Evolutionary conservation across 768 basidiomycete species (phyloP), one percentile per base, ranked within the genome.

Genomic region (Tulasnella sp.): DNA sequence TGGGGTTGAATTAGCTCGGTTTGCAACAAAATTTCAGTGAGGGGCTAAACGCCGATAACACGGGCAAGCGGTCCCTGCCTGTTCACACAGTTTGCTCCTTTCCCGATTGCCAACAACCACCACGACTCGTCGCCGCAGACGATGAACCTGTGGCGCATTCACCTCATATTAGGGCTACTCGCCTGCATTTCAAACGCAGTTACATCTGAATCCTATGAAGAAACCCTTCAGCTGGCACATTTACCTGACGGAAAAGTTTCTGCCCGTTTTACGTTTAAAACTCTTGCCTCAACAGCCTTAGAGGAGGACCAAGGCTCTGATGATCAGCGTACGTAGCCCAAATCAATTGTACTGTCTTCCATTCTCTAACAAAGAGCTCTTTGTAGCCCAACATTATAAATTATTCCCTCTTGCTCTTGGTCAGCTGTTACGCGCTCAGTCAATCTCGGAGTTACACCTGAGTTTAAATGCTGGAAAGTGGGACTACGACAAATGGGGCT

Each of bases 401-500:
- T 84, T 98, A 19, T 95, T 98, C 81, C 96, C 97, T 0, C 89
- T 97, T 21, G 88, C 93, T 2, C 87, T 99, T 24, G 93, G 96
- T 4, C 93, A 97, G 83, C 92, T 98, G 48, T 87, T 98, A 27
- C 91, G 92, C 78, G 90, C 93, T 84, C 94, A 97, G 84, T 91
- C 92, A 0, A 91, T 97, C 34, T 92, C 95, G 0, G 95, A 97
- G 81, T 88, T 99, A 31, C 94, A 97, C 83, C 89, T 99, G 9
- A 92, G 93, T 14, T 88, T 99, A 52, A 97, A 97, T 77, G 92
- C 96, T 18, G 97, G 97, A 27, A 93, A 92, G 82, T 98, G 97
- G 97, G 89, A 94, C 83, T 95, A 95, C 81, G 89, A 90, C 62
- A 86, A 89, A 36, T 97, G 95, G 93, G 94, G 94, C 0, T 90